A percentile compares a stretch with the other conserved stretches of the same genome.
phyloP scores from a whole-genome alignment of 2,329 filamentous ascomycete genomes.

The Eurotiales sp. region DNA sequence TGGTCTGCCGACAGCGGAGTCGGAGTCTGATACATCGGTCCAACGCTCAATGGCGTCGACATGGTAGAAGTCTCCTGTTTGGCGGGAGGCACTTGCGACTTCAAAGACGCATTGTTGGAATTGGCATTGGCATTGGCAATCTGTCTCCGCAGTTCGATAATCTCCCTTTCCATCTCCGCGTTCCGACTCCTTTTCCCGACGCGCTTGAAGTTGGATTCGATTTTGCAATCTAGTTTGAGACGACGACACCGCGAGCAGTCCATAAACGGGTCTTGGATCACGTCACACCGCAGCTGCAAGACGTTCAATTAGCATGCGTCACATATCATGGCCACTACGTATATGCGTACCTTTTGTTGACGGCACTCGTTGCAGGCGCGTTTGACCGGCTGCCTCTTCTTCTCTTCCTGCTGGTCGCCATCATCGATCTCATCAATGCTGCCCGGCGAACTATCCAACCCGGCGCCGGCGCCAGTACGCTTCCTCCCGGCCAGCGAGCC shows the following conservation, averaged over 20 bases:
- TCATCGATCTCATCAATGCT: conserved; percentile 43
- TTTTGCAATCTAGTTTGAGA: conserved; percentile 61
- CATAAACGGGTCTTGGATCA: conserved; percentile 60
- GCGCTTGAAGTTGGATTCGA: conserved; percentile 66
- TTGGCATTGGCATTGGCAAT: conserved; percentile 35
- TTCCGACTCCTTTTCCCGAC: conserved; percentile 64
- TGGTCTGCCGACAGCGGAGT: conserved; percentile 38
- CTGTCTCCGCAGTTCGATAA: conserved; percentile 48
- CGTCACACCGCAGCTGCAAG: conserved; percentile 61
- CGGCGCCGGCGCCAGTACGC: conserved; percentile 41
- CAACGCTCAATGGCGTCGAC: conserved; percentile 32
- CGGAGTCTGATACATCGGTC: conserved; percentile 31
- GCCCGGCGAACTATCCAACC: conserved; percentile 45
- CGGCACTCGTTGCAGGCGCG: conserved; percentile 67
- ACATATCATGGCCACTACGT: background rate
- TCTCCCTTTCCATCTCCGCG: conserved; percentile 61
- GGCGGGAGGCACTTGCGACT: conserved; percentile 13
- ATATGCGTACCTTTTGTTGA: conserved; percentile 59
- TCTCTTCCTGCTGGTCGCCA: conserved; percentile 38
- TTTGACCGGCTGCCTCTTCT: conserved; percentile 49
- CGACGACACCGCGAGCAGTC: conserved; percentile 61
- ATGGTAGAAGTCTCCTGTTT: conserved; percentile 29
- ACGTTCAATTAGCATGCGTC: conserved; percentile 1
- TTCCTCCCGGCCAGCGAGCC: conserved; percentile 34
- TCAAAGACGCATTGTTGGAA: conserved; percentile 20